Conservation (phyloP, 2,329 filamentous ascomycete species). For the Xylogone sp. region DNA sequence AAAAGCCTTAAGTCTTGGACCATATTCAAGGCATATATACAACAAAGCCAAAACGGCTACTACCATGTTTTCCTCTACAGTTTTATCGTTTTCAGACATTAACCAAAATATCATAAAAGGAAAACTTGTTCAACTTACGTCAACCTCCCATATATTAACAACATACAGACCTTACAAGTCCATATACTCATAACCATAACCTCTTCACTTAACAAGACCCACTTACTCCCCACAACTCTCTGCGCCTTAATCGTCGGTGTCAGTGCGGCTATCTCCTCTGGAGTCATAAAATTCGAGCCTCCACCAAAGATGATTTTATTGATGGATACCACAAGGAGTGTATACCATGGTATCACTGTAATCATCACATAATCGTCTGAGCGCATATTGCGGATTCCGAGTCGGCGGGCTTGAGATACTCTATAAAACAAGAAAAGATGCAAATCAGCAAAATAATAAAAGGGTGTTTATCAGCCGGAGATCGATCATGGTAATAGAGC, state of each 20-base stretch:
- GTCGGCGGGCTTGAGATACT: too few relatives aligned
- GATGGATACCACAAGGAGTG: slow-evolving; percentile 39
- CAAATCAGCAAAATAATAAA: slow-evolving; percentile 13
- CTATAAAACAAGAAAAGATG: slow-evolving; percentile 38
- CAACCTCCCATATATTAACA: too few relatives aligned
- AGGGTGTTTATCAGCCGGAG: too few relatives aligned
- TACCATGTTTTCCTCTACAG: too few relatives aligned
- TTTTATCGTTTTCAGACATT: too few relatives aligned
- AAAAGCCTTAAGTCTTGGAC: too few relatives aligned
- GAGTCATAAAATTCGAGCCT: slow-evolving; percentile 43
- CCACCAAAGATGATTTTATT: slow-evolving; percentile 41
- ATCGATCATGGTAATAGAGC: too few relatives aligned
- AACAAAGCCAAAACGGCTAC: too few relatives aligned
- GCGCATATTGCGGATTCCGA: too few relatives aligned
- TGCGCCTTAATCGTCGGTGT: slow-evolving; percentile 32
- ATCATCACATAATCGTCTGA: slow-evolving; percentile 41
- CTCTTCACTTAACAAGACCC: slow-evolving; percentile 45
- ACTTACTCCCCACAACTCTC: slow-evolving; percentile 41
- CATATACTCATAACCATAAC: slow-evolving; percentile 45
- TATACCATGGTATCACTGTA: slow-evolving; percentile 40
- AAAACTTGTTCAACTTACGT: slow-evolving; percentile 4
- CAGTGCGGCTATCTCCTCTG: slow-evolving; percentile 33
- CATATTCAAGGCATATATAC: too few relatives aligned
- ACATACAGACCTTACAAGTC: slow-evolving; percentile 38
- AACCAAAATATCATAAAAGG: too few relatives aligned